Percentiles rank a stretch among this genome's conserved stretches.
Evolutionary conservation across 495 filamentous ascomycete species (phyloP).

Genomic region (Cercophora samala): DNA sequence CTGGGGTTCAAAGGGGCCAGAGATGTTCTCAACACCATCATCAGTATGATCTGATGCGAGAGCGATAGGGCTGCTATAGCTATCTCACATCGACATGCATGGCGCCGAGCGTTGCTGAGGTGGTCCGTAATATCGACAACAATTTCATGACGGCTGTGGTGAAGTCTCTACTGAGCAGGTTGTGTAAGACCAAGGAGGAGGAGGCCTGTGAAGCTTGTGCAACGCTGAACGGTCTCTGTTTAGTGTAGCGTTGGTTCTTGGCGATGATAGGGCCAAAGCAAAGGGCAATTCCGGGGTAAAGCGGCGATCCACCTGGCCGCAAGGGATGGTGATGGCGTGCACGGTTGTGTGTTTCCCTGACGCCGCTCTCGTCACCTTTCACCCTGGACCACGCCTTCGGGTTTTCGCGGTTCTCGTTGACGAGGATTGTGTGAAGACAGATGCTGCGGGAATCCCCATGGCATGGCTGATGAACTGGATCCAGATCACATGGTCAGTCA

Average conservation of each 20-base stretch:
- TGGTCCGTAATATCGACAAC: background rate
- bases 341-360: background rate
- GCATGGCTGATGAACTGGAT: background rate
- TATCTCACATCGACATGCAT: no score
- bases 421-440: background rate
- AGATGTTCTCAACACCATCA: background rate
- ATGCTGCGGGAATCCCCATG: no score
- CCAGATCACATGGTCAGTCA: background rate
- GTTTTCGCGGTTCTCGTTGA: conserved; percentile 8
- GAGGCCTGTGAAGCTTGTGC: background rate
- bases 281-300: conserved; percentile 25
- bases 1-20: background rate
- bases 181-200: background rate
- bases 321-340: background rate
- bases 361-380: conserved; percentile 1
- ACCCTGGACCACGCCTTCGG: conserved; percentile 7
- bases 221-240: background rate
- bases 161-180: background rate
- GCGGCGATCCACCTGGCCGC: background rate
- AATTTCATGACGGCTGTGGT: background rate
- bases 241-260: conserved; percentile 13
- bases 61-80: background rate
- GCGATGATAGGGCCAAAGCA: conserved; percentile 21
- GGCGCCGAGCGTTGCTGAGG: background rate
- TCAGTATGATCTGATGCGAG: background rate